Evolutionary conservation across 768 basidiomycete genomes (phyloP), one percentile per base, ranked within the genome.

Genomic region (Russula brevipes): DNA sequence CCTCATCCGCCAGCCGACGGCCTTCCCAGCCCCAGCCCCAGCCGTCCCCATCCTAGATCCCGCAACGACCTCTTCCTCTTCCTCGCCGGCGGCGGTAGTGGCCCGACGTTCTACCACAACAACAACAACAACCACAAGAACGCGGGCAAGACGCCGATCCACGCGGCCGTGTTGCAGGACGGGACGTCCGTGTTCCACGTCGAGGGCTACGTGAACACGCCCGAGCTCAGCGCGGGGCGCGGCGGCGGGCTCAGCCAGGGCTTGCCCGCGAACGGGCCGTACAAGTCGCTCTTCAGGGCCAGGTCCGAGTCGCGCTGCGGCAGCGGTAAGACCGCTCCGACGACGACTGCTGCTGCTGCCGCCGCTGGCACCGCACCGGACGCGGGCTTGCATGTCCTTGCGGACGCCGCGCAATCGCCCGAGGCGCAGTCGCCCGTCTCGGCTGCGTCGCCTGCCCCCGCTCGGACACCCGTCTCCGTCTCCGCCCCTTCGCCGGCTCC

Each of bases 251-350:
- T 64, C 47, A 60, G 39, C 5, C 65, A 64, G 45, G 65, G 61
- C 16, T 36, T 63, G 49, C 44, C 56, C 6, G 44, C 61, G 31
- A 57, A 47, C 17, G 65, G 65, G 7, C 65, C 65, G 2, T 66
- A 66, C 57, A 66, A 30, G 47, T 66, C 65, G 14, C 52, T 64
- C n/a, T 66, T 66, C 41, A 52, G 65, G 24, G 65, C 65, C 4
- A n/a, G 47, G 7, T 59, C 56, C 5, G 62, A 55, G 46, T 49
- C 62, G 39, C 57, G 41, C 24, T 24, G 24, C 2, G 50, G 33
- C 31, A 64, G 63, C 42, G 51, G 14, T 31, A 47, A 53, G 4
- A 36, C 54, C 12, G 24, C 33, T 10, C 12, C n/a, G 4, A 17
- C 17, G 1, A 10, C 47, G 3, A 2, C 39, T 5, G 54, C 39